Conservation (phyloP, 1,284 basidiomycete species). For the Kwoniella shivajii region DNA sequence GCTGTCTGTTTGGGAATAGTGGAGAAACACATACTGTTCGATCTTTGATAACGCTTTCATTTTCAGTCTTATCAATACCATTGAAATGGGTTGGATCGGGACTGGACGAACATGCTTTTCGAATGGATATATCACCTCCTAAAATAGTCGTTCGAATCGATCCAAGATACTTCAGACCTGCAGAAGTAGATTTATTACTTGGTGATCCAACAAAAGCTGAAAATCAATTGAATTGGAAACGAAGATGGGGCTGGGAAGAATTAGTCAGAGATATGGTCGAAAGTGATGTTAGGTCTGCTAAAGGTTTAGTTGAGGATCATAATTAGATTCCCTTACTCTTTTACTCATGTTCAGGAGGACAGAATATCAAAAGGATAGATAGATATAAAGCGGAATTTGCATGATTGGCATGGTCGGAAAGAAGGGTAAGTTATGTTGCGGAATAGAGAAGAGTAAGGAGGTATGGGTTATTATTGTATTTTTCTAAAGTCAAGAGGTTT, state of each 20-base stretch:
- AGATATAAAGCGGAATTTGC: no score
- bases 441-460: no score
- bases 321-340: constrained; percentile 5
- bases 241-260: constrained; percentile 73
- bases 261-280: constrained; percentile 88
- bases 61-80: constrained; percentile 65
- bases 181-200: constrained; percentile 73
- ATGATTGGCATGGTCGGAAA: no score
- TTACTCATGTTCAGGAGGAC: no score
- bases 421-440: no score
- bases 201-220: constrained; percentile 70
- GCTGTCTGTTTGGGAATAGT: not conserved
- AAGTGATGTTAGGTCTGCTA: constrained; percentile 26
- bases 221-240: constrained; percentile 78
- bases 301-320: constrained; percentile 29
- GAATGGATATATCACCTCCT: constrained; percentile 66
- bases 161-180: constrained; percentile 54
- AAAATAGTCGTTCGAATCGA: constrained; percentile 58
- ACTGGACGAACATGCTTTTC: constrained; percentile 65
- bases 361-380: not conserved
- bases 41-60: constrained; percentile 84
- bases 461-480: no score
- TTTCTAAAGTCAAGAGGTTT: no score
- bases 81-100: constrained; percentile 77
- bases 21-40: constrained; percentile 89